Evolutionary conservation across 345 rosid species (phyloP).

Genomic region (Gossypium thurberi): DNA sequence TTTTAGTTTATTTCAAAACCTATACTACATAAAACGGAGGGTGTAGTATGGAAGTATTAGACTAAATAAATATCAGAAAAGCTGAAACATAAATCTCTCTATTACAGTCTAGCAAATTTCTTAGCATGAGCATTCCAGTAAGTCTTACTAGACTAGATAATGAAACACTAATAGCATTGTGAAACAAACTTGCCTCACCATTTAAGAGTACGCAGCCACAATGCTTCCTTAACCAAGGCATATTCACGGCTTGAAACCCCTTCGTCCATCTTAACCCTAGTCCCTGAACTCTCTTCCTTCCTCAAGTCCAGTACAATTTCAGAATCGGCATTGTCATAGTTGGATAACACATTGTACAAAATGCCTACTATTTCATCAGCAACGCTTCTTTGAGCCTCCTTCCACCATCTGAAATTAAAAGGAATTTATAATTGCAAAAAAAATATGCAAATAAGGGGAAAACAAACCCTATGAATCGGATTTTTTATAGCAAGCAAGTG

Average conservation of each 20-base stretch:
- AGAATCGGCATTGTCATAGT: conserved; percentile 27
- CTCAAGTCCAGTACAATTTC: conserved; percentile 46
- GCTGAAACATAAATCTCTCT: background rate
- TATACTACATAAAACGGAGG: background rate
- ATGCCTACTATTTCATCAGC: conserved; percentile 35
- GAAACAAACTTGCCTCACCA: conserved; percentile 28
- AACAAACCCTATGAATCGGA: background rate
- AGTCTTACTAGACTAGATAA: background rate
- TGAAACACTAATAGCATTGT: background rate
- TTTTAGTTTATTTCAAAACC: background rate
- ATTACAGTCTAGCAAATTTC: background rate
- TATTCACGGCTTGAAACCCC: conserved; percentile 37
- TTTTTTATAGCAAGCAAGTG: background rate
- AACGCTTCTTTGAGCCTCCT: conserved; percentile 28
- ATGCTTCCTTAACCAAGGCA: conserved; percentile 55
- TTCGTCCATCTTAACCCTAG: conserved; percentile 26
- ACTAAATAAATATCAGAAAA: background rate
- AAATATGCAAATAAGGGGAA: background rate
- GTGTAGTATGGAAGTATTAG: background rate
- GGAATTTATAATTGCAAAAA: conserved; percentile 2
- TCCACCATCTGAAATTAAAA: conserved; percentile 55
- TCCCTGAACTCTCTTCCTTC: conserved; percentile 30
- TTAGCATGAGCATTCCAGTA: no score
- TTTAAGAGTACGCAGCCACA: conserved; percentile 57
- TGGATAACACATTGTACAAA: conserved; percentile 32